Evolutionary conservation across 305 asterid species (phyloP).

Genomic region (Fraxinus floribunda): DNA sequence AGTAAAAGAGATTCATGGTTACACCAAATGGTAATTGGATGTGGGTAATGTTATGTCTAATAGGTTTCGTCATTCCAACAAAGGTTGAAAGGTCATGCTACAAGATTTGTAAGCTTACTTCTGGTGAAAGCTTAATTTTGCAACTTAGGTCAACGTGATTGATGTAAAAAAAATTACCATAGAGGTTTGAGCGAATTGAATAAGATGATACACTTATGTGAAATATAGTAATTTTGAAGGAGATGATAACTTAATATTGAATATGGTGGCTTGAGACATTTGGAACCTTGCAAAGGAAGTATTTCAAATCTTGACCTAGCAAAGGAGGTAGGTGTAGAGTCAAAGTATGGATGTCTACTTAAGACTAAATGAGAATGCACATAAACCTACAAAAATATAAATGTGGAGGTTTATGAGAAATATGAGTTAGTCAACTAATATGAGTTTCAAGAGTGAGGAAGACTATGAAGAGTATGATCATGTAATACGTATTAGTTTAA

Average conservation of each 20-base stretch:
- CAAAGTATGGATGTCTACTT: neutral
- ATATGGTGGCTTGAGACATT: neutral
- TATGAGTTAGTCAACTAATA: neutral
- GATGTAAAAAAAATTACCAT: neutral
- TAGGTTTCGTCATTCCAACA: neutral
- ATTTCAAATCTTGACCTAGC: neutral
- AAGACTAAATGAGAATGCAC: neutral
- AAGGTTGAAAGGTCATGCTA: neutral
- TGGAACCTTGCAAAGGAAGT: neutral
- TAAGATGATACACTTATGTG: neutral
- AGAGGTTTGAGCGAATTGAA: neutral
- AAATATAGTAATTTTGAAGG: neutral
- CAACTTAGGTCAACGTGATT: neutral
- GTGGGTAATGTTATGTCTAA: neutral
- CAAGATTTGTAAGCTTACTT: neutral
- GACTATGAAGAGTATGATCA: neutral
- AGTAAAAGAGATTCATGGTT: neutral
- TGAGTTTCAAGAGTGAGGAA: neutral
- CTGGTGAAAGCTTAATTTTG: neutral
- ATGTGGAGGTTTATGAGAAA: neutral
- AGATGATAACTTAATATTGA: neutral
- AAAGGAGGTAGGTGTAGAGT: neutral
- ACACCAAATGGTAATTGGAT: neutral
- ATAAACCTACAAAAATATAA: neutral
- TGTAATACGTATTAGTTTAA: neutral